Percentiles rank a stretch among this genome's conserved stretches.
Conservation (phyloP, 495 filamentous ascomycete species). For the Letharia lupina region DNA sequence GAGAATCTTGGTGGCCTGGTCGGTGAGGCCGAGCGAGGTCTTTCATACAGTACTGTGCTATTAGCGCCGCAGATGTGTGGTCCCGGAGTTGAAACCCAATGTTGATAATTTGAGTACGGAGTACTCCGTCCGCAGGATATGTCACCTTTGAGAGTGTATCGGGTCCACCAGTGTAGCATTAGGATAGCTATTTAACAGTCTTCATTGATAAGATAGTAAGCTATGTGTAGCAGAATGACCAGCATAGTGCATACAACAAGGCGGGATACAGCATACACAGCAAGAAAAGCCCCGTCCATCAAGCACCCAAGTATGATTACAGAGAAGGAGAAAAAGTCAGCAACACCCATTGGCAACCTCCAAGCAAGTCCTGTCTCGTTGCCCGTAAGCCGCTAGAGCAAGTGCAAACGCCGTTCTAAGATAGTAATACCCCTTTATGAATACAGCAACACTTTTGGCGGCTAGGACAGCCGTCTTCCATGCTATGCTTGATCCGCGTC, state of each 20-base stretch:
- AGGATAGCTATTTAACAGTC: not conserved
- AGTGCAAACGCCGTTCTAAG: slow-evolving; percentile 16
- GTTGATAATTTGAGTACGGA: not conserved
- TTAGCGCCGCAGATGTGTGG: not conserved
- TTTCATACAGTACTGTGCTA: not conserved
- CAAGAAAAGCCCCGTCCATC: not conserved
- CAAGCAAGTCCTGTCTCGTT: not conserved
- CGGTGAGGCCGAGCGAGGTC: not conserved
- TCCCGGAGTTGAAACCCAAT: not conserved
- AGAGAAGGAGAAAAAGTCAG: not conserved
- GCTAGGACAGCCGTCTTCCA: slow-evolving; percentile 6
- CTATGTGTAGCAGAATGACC: slow-evolving; percentile 16
- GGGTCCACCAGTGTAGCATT: not conserved
- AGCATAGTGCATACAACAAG: slow-evolving; percentile 11
- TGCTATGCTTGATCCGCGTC: slow-evolving; percentile 10
- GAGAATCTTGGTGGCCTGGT: not conserved
- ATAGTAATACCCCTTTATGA: slow-evolving; percentile 6
- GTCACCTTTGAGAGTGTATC: not conserved
- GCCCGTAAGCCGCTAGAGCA: slow-evolving; percentile 6
- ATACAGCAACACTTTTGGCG: slow-evolving; percentile 20
- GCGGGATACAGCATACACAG: not conserved
- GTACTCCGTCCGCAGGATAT: not conserved
- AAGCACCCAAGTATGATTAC: slow-evolving; percentile 8
- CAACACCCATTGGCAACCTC: slow-evolving; percentile 9
- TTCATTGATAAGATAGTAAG: slow-evolving; percentile 8